Evolutionary conservation across 2,329 filamentous ascomycete species (phyloP).

Genomic region (Mariannaea elegans): DNA sequence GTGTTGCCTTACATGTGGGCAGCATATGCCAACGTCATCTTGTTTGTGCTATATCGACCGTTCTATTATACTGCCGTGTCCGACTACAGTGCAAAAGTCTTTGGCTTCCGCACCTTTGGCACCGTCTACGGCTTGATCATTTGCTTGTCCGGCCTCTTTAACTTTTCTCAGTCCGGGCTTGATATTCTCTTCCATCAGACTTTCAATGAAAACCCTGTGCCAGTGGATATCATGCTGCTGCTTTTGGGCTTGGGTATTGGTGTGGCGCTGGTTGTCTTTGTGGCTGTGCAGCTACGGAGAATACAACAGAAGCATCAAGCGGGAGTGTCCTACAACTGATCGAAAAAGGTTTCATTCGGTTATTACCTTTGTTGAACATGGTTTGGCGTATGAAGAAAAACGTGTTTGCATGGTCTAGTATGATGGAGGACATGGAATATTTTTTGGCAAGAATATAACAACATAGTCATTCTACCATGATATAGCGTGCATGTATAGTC

Average conservation of each 20-base stretch:
- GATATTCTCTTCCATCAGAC: slow-evolving; percentile 79
- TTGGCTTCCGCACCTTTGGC: slow-evolving; percentile 90
- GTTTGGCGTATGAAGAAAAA: too few species aligned
- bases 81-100: slow-evolving; percentile 90
- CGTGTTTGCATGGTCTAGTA: too few species aligned
- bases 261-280: slow-evolving; percentile 70
- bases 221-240: slow-evolving; percentile 78
- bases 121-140: slow-evolving; percentile 95
- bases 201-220: slow-evolving; percentile 77
- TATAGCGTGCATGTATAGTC: background rate
- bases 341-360: too few species aligned
- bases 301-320: slow-evolving; percentile 44
- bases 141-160: slow-evolving; percentile 82
- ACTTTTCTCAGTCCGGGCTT: slow-evolving; percentile 83
- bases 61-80: slow-evolving; percentile 93
- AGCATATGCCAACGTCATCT: slow-evolving; percentile 77
- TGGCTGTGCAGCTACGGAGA: slow-evolving; percentile 55
- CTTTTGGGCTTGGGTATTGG: slow-evolving; percentile 71
- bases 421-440: too few species aligned
- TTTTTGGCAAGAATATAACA: background rate
- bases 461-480: too few species aligned
- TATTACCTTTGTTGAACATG: too few species aligned
- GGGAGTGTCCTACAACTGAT: slow-evolving; percentile 24
- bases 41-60: slow-evolving; percentile 87
- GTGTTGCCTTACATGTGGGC: slow-evolving; percentile 74